Evolutionary conservation across 2,329 filamentous ascomycete species (phyloP), one percentile per base, ranked within the genome.

Genomic region (Talaromyces sp.): DNA sequence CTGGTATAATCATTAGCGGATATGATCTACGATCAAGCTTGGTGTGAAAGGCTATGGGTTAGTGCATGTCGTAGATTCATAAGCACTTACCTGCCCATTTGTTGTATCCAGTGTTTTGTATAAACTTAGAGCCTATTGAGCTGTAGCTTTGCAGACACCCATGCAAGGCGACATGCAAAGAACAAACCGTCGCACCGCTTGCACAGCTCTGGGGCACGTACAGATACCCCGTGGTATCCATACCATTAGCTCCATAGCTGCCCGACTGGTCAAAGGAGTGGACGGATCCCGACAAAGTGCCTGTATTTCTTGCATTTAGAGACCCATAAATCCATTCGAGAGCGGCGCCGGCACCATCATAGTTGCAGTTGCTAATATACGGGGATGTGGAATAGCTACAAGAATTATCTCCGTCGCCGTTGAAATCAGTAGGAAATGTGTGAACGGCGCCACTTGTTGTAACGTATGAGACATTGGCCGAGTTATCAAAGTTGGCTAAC

Each of bases 271-370:
- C 66, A 13, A 69, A 69, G 1, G 65, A 65, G 27, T 66, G 25
- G 5, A 69, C 47, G 5, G 25, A 53, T 2, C 66, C 68, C 10
- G 68, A 34, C 15, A 64, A 54, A 5, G 54, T 58, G 3, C 66
- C 64, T 1, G 67, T 60, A 36, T 67, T 69, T 25, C 36, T 60
- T 5, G 67, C 61, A 19, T 64, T 65, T 7, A 69, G 45, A 6
- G 36, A 3, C 2, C 64, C 65, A 49, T 70, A 67, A 27, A 69
- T 60, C 68, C 65, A 69, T 17, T 68, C 11, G 11, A 69, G 31
- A 11, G 61, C 64, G n/a, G 64, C 66, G 4, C 68, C 69, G 8
- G 69, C 69, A 17, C 69, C 69, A 49, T 70, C 69, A 38, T 69
- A 69, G 22, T 53, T 60, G 43, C 69, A 69, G 49, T 70, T 68